These are phyloP conservation scores for Pluteus cervinus DNA, from an alignment of 768 basidiomycete genomes.

Conservation along the genomic window DNA sequence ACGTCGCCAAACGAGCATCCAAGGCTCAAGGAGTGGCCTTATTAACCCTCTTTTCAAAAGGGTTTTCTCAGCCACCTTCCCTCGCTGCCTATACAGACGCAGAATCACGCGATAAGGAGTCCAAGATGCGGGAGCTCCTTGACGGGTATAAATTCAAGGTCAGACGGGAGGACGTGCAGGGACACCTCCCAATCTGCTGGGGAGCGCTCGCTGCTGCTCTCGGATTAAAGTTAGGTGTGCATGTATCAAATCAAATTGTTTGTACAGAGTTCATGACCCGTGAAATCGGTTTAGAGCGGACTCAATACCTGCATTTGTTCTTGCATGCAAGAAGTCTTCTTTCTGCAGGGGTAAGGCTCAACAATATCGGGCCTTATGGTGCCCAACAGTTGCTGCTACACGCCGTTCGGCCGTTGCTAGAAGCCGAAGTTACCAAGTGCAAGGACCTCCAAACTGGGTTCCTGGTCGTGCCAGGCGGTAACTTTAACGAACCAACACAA, in stretches of 20 bases:
- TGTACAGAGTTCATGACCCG: background rate
- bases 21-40: conserved; percentile 90
- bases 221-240: conserved; percentile 62
- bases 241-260: conserved; percentile 3
- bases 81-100: conserved; percentile 16
- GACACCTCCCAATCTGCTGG: conserved; percentile 91
- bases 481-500: conserved; percentile 33
- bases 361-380: conserved; percentile 87
- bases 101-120: conserved; percentile 17
- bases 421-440: conserved; percentile 40
- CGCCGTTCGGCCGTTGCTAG: conserved; percentile 61
- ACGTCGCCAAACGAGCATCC: conserved; percentile 82
- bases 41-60: conserved; percentile 80
- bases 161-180: conserved; percentile 57
- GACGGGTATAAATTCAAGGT: conserved; percentile 65
- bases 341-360: conserved; percentile 89
- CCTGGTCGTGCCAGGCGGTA: conserved; percentile 15
- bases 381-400: conserved; percentile 85
- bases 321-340: conserved; percentile 86
- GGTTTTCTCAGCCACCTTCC: conserved; percentile 57
- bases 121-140: conserved; percentile 36
- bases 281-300: conserved; percentile 49
- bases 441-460: conserved; percentile 44
- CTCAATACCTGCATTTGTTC: conserved; percentile 87
- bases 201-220: conserved; percentile 78